Evolutionary conservation across 1,284 basidiomycete genomes (phyloP).

Genomic region (Microstroma glucosiphilum): DNA sequence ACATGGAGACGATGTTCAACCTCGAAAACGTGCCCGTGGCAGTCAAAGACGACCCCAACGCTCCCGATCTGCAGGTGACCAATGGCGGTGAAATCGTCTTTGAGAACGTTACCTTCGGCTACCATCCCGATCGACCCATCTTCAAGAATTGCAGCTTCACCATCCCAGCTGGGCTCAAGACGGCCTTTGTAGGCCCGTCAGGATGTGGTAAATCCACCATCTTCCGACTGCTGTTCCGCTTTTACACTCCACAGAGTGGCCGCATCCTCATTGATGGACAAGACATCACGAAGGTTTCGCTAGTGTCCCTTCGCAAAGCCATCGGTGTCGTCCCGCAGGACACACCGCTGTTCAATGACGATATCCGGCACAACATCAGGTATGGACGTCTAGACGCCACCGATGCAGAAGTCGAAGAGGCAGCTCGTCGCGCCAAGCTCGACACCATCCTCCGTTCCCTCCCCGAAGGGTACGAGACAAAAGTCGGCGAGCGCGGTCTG

Average conservation of each 20-base stretch:
- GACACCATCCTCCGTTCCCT: constrained; percentile 72
- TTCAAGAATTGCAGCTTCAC: constrained; percentile 72
- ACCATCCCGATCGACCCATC: constrained; percentile 82
- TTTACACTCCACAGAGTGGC: constrained; percentile 79
- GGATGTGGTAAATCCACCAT: constrained; percentile 98
- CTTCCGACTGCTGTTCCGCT: constrained; percentile 85
- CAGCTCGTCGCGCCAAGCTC: constrained; percentile 77
- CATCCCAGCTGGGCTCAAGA: constrained; percentile 89
- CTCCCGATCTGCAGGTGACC: constrained; percentile 62
- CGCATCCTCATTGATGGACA: constrained; percentile 80
- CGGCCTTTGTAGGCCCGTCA: constrained; percentile 90
- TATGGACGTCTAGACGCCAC: constrained; percentile 84
- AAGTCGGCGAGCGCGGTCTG: constrained; percentile 88
- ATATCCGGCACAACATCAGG: constrained; percentile 88
- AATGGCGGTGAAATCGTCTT: constrained; percentile 80
- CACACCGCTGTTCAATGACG: constrained; percentile 90
- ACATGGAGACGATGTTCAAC: constrained; percentile 94
- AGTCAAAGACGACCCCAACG: constrained; percentile 65
- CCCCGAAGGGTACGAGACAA: constrained; percentile 79
- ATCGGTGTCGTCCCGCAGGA: constrained; percentile 97
- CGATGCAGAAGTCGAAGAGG: constrained; percentile 80
- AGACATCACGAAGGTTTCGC: constrained; percentile 68
- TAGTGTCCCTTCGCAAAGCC: constrained; percentile 66
- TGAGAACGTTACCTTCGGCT: constrained; percentile 84
- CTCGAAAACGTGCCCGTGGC: constrained; percentile 76